These are phyloP conservation scores for Aspergillus pseudoglaucus DNA, from an alignment of 2,329 filamentous ascomycete genomes.

Conservation along the genomic window DNA sequence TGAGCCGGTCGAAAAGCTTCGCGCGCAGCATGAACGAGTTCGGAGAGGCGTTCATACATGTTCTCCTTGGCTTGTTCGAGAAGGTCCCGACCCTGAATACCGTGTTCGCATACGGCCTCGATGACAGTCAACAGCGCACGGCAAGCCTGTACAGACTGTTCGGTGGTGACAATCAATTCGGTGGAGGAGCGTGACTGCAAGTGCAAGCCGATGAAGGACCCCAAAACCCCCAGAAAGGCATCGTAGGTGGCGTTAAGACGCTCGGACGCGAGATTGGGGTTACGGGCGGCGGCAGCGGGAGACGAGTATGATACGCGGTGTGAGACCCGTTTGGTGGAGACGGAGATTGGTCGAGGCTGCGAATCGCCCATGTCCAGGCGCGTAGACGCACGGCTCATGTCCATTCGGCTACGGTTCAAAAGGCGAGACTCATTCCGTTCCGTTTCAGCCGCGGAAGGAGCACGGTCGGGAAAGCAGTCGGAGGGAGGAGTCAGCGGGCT, in stretches of 20 bases:
- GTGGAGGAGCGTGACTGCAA: conserved; percentile 85
- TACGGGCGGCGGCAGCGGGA: conserved; percentile 55
- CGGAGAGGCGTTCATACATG: conserved; percentile 74
- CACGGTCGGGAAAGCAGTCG: conserved; percentile 28
- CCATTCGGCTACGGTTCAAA: conserved; percentile 26
- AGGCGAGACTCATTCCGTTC: conserved; percentile 28
- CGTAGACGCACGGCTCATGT: conserved; percentile 21
- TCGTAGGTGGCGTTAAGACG: conserved; percentile 76
- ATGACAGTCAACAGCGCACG: conserved; percentile 72
- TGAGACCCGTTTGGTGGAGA: conserved; percentile 44
- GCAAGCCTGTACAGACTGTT: conserved; percentile 76
- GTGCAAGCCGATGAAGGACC: conserved; percentile 89
- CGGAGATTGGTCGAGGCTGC: conserved; percentile 25
- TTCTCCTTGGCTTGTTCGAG: conserved; percentile 63
- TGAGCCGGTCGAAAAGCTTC: conserved; percentile 67
- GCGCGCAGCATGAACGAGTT: conserved; percentile 72
- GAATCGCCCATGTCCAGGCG: conserved; percentile 20
- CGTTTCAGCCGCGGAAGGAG: conserved; percentile 19
- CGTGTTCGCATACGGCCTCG: conserved; percentile 74
- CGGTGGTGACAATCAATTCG: conserved; percentile 74
- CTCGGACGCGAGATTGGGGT: conserved; percentile 74
- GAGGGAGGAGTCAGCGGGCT: conserved; percentile 33
- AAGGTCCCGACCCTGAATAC: conserved; percentile 59
- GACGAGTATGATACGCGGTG: conserved; percentile 74
- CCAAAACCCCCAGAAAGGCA: conserved; percentile 80